Conservation (phyloP, 148 eudicot species). For the Camellia japonica region DNA sequence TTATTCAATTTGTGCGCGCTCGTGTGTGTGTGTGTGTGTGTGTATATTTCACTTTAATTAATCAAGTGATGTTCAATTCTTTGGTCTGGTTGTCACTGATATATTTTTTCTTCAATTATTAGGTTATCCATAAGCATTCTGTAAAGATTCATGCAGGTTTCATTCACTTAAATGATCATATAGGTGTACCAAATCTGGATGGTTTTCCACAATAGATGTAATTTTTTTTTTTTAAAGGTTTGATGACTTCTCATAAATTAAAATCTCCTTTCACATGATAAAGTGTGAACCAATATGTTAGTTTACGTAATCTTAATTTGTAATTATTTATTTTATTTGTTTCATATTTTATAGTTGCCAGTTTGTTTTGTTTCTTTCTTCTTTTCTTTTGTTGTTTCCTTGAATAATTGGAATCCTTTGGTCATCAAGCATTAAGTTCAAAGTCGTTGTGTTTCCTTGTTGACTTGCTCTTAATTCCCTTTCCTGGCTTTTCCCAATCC, state of each 20-base stretch:
- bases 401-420: neutral
- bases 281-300: neutral
- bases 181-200: neutral
- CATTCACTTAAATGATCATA: neutral
- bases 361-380: neutral
- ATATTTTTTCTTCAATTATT: neutral
- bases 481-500: too few relatives aligned
- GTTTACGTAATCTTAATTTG: neutral
- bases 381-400: neutral
- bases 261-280: neutral
- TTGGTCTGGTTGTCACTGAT: slow-evolving; percentile 1
- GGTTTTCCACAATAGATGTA: neutral
- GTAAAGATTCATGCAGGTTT: neutral
- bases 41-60: too few relatives aligned
- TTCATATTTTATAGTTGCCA: neutral
- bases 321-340: neutral
- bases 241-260: neutral
- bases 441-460: neutral
- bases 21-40: too few relatives aligned
- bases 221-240: neutral
- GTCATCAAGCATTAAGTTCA: neutral
- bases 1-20: neutral
- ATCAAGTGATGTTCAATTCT: neutral
- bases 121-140: neutral
- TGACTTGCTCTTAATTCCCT: neutral